Percentiles rank a stretch among this genome's conserved stretches.
These are phyloP conservation scores for Cystobasidium onofrii DNA, from an alignment of 768 basidiomycete genomes.

Conservation along the genomic window DNA sequence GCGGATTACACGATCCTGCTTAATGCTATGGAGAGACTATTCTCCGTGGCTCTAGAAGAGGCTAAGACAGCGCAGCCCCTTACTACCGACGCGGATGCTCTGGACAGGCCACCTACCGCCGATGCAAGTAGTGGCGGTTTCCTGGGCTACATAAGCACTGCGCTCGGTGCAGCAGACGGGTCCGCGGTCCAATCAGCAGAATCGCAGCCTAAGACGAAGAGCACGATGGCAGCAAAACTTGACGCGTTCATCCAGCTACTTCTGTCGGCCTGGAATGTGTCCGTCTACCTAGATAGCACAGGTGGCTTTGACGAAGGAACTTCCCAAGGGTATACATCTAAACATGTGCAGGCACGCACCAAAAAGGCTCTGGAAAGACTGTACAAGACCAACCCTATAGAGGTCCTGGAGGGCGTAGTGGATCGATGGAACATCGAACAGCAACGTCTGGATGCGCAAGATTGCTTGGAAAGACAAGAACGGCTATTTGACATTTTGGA, in stretches of 20 bases:
- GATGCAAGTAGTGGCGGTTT: constrained; percentile 58
- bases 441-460: constrained; percentile 39
- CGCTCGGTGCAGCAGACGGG: constrained; percentile 67
- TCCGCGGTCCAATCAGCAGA: constrained; percentile 24
- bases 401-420: constrained; percentile 74
- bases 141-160: constrained; percentile 81
- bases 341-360: constrained; percentile 51
- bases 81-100: constrained; percentile 54
- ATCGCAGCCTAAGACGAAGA: constrained; percentile 28
- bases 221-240: background rate
- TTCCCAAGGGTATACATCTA: constrained; percentile 34
- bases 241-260: constrained; percentile 22
- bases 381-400: constrained; percentile 67
- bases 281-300: constrained; percentile 23
- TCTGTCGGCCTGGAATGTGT: constrained; percentile 36
- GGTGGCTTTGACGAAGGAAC: constrained; percentile 23
- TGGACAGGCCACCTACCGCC: constrained; percentile 55
- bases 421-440: constrained; percentile 59
- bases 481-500: constrained; percentile 75
- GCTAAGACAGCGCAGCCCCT: constrained; percentile 42
- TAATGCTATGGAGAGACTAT: constrained; percentile 71
- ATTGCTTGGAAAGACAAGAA: constrained; percentile 40
- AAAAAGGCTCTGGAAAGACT: constrained; percentile 74
- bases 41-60: constrained; percentile 54
- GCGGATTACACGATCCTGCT: constrained; percentile 76